Evolutionary conservation across 2,329 filamentous ascomycete species (phyloP), one percentile per base, ranked within the genome.

Genomic region (Fusarium sp.): DNA sequence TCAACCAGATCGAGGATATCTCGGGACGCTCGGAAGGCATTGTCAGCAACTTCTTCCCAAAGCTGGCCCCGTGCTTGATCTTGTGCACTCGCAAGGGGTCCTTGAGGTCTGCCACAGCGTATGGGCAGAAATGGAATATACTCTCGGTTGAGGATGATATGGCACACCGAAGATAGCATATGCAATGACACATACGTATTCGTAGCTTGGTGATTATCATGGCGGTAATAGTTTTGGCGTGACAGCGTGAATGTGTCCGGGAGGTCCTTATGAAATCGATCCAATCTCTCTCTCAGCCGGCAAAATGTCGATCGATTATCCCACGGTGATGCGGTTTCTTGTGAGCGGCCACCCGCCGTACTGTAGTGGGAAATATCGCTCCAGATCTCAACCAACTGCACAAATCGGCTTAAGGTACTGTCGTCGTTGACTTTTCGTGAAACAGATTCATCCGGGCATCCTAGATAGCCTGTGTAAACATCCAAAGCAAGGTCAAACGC

Each of bases 101-200:
- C 89, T 39, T 83, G 75, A 1, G 88, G 88, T 23, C 79, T 81
- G 3, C 77, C 71, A 73, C 86, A 89, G 10, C 86, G 85, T 18
- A 79, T 63, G 5, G 78, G 78, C 5, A 80, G 68, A 70, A 80
- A 79, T 5, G 78, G 78, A 10, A 80, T 71, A 56, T 76, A 76
- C 58, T 80, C 78, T 39, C 78, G 74, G 43, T 74, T 67, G 18
- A 80, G 73, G 57, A 93, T 90, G 71, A 94, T 91, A 66, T 88
- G 87, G 78, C 91, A 93, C 3, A 94, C 84, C 2, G 89, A 88
- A 68, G 90, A 88, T 1, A 93, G 87, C 75, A 91, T 90, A 76
- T 94, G 92, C 64, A 94, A 83, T 5, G 92, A 87, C 11, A 91
- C 88, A 77, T 92, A 94, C 9, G 89, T 87, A 54, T 91, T 91